phyloP scores from a whole-genome alignment of 1,139 yeast genomes.

The Meyerozyma guilliermondii region DNA sequence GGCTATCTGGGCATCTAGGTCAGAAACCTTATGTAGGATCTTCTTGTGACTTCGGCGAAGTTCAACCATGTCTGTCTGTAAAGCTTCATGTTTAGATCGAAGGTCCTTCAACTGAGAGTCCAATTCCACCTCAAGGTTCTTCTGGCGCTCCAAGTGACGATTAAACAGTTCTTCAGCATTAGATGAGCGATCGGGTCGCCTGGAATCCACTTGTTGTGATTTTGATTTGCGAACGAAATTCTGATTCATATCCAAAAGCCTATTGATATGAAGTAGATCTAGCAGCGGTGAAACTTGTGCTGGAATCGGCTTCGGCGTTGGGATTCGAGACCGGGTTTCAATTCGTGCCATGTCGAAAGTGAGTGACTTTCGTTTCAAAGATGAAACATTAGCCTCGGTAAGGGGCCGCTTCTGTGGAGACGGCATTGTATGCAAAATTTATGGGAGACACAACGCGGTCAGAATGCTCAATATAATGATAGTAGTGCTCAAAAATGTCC shows the following conservation, averaged over 20 bases:
- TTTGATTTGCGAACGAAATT: background rate
- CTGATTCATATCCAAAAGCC: constrained; percentile 5
- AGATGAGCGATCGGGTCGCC: background rate
- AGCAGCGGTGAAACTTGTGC: constrained; percentile 4
- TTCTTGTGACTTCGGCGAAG: constrained; percentile 20
- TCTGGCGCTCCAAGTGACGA: constrained; percentile 1
- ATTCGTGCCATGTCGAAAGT: constrained; percentile 15
- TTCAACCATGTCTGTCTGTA: constrained; percentile 19
- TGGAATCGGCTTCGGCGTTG: constrained; percentile 6
- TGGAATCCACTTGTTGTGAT: background rate
- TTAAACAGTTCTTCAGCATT: background rate
- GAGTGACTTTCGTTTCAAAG: constrained; percentile 9
- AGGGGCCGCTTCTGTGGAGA: background rate
- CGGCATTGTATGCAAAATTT: background rate
- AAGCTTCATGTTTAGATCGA: constrained; percentile 13
- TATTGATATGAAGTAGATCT: constrained; percentile 9
- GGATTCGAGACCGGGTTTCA: constrained; percentile 5
- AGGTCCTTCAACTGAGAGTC: constrained; percentile 13
- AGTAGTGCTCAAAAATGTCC: no score
- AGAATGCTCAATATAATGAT: no score
- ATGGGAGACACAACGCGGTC: no score
- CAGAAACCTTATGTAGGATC: constrained; percentile 15
- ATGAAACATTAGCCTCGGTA: background rate
- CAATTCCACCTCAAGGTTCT: constrained; percentile 7
- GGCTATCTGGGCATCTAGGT: constrained; percentile 14